Evolutionary conservation across 2,329 filamentous ascomycete genomes (phyloP).

Genomic region (Dryadomyces quercus-mongolicae): DNA sequence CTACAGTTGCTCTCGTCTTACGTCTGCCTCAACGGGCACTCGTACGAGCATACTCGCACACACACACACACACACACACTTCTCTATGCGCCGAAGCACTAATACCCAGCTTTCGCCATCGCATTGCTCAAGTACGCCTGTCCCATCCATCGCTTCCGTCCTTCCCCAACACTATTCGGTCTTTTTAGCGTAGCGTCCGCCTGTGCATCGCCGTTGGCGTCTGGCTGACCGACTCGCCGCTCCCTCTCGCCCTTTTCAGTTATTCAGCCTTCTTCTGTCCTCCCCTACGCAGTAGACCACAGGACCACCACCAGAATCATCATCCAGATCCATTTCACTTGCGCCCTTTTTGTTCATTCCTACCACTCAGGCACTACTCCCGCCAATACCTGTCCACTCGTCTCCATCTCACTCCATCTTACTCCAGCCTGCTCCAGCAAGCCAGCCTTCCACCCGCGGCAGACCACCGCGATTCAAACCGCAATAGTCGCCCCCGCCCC

Average conservation of each 20-base stretch:
- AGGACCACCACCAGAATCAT: not conserved
- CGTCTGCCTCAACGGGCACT: too few species aligned
- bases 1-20: too few species aligned
- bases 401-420: not conserved
- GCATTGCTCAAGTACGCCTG: not conserved
- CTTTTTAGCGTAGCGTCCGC: slow-evolving; percentile 3
- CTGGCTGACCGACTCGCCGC: not conserved
- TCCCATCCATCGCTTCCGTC: not conserved
- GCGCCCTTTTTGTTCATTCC: not conserved
- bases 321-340: not conserved
- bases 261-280: not conserved
- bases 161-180: not conserved
- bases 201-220: slow-evolving; percentile 1
- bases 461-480: not conserved
- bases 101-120: not conserved
- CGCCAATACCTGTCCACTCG: not conserved
- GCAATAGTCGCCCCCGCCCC: not conserved
- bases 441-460: not conserved
- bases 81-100: not conserved
- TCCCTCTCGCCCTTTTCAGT: not conserved
- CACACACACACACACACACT: too few species aligned
- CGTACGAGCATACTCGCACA: too few species aligned
- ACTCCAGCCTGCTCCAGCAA: not conserved
- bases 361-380: not conserved
- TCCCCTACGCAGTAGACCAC: not conserved